Conservation (phyloP, 208 protist genomes). For the Porcisia hertigi region DNA sequence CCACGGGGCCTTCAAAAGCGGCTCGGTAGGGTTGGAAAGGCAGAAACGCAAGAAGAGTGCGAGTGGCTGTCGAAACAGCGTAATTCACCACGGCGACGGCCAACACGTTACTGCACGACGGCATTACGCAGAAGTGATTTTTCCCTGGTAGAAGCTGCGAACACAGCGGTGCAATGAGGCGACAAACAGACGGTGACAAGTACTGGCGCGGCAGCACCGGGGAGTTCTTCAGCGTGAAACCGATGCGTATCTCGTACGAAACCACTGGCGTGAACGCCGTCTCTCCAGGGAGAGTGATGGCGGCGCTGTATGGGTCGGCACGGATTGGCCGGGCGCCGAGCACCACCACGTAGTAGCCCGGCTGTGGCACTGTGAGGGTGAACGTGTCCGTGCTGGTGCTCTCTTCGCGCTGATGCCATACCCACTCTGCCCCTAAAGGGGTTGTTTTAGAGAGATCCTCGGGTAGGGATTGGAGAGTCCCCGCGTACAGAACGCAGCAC, state of each 20-base stretch:
- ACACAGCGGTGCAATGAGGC: constrained; percentile 67
- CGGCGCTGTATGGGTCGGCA: constrained; percentile 61
- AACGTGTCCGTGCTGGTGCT: constrained; percentile 63
- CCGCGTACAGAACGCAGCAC: constrained; percentile 70
- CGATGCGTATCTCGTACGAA: constrained; percentile 73
- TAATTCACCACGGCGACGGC: constrained; percentile 63
- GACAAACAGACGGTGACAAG: constrained; percentile 65
- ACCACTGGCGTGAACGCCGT: constrained; percentile 61
- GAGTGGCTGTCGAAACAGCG: constrained; percentile 9
- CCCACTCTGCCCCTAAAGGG: constrained; percentile 67
- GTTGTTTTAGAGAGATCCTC: constrained; percentile 30
- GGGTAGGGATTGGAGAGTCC: constrained; percentile 57
- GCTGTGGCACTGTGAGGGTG: constrained; percentile 74
- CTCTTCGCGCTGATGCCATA: constrained; percentile 86
- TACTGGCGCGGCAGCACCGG: constrained; percentile 78
- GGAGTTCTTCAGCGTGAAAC: constrained; percentile 54
- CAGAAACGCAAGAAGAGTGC: constrained; percentile 58
- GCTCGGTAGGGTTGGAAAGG: constrained; percentile 39
- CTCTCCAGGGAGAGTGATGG: constrained; percentile 33
- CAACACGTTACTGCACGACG: constrained; percentile 78
- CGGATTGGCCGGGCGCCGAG: constrained; percentile 73
- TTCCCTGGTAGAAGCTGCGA: constrained; percentile 46
- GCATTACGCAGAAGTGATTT: constrained; percentile 71
- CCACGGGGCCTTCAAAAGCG: constrained; percentile 51
- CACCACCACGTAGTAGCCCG: constrained; percentile 72